Conservation (phyloP, 768 basidiomycete species). For the Leccinum subtestaceum region DNA sequence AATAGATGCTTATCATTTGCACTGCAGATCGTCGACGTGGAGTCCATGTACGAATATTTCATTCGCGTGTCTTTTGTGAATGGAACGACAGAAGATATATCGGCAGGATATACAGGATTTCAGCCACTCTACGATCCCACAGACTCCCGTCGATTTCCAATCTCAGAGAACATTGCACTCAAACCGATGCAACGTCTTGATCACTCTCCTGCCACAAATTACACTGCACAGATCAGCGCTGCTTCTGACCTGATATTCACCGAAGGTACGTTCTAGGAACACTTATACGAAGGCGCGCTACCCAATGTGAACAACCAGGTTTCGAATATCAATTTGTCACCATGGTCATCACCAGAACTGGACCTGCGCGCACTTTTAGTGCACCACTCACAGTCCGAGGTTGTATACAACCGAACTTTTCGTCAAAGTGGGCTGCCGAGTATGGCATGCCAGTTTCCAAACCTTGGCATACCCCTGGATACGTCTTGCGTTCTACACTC, state of each 20-base stretch:
- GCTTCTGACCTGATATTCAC: not conserved
- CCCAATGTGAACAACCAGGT: not conserved
- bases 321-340: not conserved
- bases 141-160: not conserved
- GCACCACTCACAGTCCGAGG: not conserved
- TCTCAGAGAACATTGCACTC: not conserved
- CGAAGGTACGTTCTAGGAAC: not conserved
- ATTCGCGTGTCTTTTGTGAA: constrained; percentile 4
- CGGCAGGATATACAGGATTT: constrained; percentile 10
- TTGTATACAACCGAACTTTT: not conserved
- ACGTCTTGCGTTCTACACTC: not conserved
- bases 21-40: not conserved
- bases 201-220: not conserved
- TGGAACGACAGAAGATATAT: constrained; percentile 1
- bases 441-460: not conserved
- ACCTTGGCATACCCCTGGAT: not conserved
- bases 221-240: not conserved
- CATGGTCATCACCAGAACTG: not conserved
- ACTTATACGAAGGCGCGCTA: not conserved
- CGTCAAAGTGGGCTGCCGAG: not conserved
- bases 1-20: not conserved
- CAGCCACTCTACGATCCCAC: not conserved
- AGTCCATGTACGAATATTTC: constrained; percentile 11
- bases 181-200: not conserved
- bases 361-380: not conserved